These are phyloP conservation scores for Rhizophagus clarus DNA, from an alignment of 192 early-diverging fungal genomes.

Conservation along the genomic window DNA sequence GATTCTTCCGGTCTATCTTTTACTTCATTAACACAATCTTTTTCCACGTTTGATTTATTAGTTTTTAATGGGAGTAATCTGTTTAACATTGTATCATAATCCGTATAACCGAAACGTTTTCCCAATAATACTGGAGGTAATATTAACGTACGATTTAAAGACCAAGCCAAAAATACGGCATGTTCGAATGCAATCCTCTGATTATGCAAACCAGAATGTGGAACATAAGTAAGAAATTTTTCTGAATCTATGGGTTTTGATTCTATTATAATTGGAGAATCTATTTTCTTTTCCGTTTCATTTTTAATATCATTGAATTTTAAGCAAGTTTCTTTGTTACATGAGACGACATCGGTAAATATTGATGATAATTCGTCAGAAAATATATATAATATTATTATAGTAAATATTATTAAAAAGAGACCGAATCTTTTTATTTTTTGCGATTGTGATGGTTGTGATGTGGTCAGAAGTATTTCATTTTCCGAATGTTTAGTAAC, in stretches of 20 bases:
- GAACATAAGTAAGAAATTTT: constrained; percentile 49
- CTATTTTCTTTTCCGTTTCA: neutral
- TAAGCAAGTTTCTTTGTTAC: neutral
- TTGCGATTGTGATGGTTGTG: neutral
- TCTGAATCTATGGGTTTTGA: constrained; percentile 17
- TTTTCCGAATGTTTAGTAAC: neutral
- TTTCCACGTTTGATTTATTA: neutral
- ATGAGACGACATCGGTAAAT: neutral
- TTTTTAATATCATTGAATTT: neutral
- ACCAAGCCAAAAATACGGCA: constrained; percentile 46
- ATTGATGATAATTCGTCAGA: neutral
- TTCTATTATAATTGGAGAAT: too few species aligned
- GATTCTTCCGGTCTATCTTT: neutral
- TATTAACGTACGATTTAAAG: constrained; percentile 54
- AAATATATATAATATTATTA: neutral
- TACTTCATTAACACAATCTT: neutral
- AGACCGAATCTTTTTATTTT: neutral
- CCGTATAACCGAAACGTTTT: neutral
- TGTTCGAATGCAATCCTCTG: constrained; percentile 55
- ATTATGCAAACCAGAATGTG: constrained; percentile 60
- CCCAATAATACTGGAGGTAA: constrained; percentile 47
- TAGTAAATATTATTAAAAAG: neutral
- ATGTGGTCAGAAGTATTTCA: neutral
- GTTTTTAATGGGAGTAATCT: neutral
- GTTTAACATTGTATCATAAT: neutral